Evolutionary conservation across 306 rosid species (phyloP).

Genomic region (Lablab purpureus): DNA sequence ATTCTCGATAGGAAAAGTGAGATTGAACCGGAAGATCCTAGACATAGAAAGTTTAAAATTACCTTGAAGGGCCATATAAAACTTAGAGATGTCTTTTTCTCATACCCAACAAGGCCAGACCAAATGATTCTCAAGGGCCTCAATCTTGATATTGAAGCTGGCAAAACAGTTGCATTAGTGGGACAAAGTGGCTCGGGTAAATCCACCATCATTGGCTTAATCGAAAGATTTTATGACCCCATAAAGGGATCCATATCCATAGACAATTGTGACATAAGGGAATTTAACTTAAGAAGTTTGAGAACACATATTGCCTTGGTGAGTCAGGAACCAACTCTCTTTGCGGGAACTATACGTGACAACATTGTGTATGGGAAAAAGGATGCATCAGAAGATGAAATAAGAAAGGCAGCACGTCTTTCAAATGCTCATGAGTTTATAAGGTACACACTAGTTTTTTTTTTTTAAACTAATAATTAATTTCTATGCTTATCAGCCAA

Average conservation of each 20-base stretch:
- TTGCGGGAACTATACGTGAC: slow-evolving; percentile 75
- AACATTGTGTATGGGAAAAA: slow-evolving; percentile 70
- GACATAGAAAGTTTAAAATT: slow-evolving; percentile 43
- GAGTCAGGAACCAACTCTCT: slow-evolving; percentile 83
- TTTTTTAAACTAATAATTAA: too few relatives aligned
- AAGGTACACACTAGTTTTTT: slow-evolving; percentile 49
- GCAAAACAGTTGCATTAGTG: slow-evolving; percentile 72
- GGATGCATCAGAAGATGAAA: slow-evolving; percentile 65
- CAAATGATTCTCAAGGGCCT: slow-evolving; percentile 75
- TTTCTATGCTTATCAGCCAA: background rate
- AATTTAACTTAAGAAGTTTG: slow-evolving; percentile 59
- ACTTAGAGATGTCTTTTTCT: slow-evolving; percentile 61
- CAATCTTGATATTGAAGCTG: slow-evolving; percentile 68
- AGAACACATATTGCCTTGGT: slow-evolving; percentile 81
- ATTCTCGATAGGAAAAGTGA: slow-evolving; percentile 66
- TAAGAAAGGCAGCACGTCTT: slow-evolving; percentile 66
- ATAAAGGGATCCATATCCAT: slow-evolving; percentile 61
- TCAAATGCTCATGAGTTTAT: slow-evolving; percentile 87
- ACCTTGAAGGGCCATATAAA: slow-evolving; percentile 61
- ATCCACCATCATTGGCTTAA: slow-evolving; percentile 80
- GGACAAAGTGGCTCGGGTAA: slow-evolving; percentile 91
- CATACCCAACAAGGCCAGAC: slow-evolving; percentile 74
- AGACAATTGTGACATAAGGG: slow-evolving; percentile 63
- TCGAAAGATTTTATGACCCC: slow-evolving; percentile 86
- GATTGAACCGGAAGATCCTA: slow-evolving; percentile 70